Base-by-base conservation (phyloP, 495 filamentous ascomycete species). In the Neurospora sp. region DNA sequence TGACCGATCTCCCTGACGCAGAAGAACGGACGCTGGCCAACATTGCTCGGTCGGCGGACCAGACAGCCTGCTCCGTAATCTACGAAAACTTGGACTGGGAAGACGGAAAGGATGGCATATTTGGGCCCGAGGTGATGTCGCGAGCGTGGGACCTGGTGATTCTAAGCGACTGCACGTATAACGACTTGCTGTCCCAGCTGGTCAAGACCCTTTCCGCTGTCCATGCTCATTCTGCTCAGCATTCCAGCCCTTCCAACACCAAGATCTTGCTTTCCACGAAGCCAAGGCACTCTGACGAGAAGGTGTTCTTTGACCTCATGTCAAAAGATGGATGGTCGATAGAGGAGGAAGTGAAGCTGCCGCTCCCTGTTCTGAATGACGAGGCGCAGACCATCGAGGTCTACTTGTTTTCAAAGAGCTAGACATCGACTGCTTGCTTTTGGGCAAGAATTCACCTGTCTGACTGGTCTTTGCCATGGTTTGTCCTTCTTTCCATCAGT, bases 161-260 rank as follows among this genome's bases (percentile, higher is more conserved):
- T 6, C 86, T 97, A 2, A 93, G 94, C 20, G 96, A 99, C 78
- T 98, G 96, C 84, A 99, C 94, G 12, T 99, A 99, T 83, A 99
- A 98, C 79, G 93, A 96, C 79, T 93, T 90, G 62, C 83, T 94
- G 42, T 92, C 92, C 18, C 86, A 89, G 11, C 84, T 99, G 41
- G 93, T 98, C 4, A 82, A 84, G 42, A 92, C 92, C 0, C 83
- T 99, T 16, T 79, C 82, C 23, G 83, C 83, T 9, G 78, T 97
- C 10, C 79, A 78, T 72, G 18, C 39, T 3, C 73, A 74, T 11
- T 80, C 79, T 37, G 75, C 72, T 8, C 27, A 35, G 5, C 74
- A 72, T 9, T 18, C 73, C 35, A 41, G 12, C n/a, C 42, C 35
- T 20, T 39, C 35, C 71, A 73, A 71, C 16, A 78, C 76, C 39